Conservation (phyloP, 2,329 filamentous ascomycete species). For the Hypoxylon sp. region DNA sequence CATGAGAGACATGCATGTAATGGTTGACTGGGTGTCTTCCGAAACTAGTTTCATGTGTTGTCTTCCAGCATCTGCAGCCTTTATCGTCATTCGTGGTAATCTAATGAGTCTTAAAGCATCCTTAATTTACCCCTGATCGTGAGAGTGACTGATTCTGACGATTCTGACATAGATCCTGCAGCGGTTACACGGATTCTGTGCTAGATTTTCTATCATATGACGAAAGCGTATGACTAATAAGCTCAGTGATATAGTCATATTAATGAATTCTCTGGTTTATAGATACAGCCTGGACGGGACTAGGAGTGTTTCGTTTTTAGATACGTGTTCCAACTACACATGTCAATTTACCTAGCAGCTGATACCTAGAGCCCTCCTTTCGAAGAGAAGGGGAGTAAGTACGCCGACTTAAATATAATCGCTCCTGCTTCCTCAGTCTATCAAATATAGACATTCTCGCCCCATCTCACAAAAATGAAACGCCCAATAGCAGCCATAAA, state of each 20-base stretch:
- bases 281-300: background rate
- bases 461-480: background rate
- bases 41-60: background rate
- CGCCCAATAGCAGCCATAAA: background rate
- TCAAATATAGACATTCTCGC: background rate
- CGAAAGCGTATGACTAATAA: background rate
- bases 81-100: no score
- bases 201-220: background rate
- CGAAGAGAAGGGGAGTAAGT: background rate
- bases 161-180: no score
- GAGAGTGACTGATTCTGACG: background rate
- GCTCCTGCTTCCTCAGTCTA: background rate
- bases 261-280: no score
- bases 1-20: slow-evolving; percentile 3
- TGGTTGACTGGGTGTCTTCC: background rate
- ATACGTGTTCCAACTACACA: background rate
- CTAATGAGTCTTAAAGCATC: background rate
- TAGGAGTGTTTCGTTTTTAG: background rate
- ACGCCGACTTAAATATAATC: background rate
- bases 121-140: background rate
- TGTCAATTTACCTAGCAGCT: background rate
- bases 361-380: no score
- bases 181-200: background rate
- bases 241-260: background rate
- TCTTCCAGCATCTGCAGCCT: no score